These are phyloP conservation scores for Blastobotrys apis DNA, from an alignment of 1,139 yeast species.

Conservation along the genomic window DNA sequence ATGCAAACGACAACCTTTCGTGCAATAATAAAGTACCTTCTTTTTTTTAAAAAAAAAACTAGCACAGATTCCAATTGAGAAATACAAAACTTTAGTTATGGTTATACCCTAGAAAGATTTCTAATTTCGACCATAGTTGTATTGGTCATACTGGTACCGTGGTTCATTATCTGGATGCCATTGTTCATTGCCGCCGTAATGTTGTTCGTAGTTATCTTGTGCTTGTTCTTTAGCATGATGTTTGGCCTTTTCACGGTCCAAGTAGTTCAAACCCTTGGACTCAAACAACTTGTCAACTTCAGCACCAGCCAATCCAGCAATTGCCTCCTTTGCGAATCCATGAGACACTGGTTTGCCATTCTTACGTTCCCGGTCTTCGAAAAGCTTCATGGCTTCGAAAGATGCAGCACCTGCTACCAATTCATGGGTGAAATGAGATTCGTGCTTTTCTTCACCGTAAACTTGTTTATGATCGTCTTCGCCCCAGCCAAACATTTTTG, in stretches of 20 bases:
- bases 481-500: conserved; percentile 26
- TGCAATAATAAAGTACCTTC: not conserved
- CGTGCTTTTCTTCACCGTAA: conserved; percentile 26
- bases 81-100: too few species aligned
- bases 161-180: conserved; percentile 26
- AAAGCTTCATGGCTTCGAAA: conserved; percentile 32
- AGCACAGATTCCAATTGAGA: too few species aligned
- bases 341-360: conserved; percentile 34
- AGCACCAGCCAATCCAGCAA: conserved; percentile 35
- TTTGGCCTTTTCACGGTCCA: conserved; percentile 41
- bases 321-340: conserved; percentile 31
- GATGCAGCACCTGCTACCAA: conserved; percentile 36
- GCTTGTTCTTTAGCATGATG: conserved; percentile 27
- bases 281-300: conserved; percentile 36
- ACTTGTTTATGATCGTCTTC: conserved; percentile 26
- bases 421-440: conserved; percentile 33
- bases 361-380: conserved; percentile 31
- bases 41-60: too few species aligned
- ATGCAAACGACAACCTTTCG: too few species aligned
- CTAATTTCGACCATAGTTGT: conserved; percentile 1
- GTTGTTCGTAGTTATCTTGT: conserved; percentile 29
- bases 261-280: conserved; percentile 34
- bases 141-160: conserved; percentile 13
- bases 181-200: conserved; percentile 29
- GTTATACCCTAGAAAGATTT: too few species aligned